Conservation (phyloP, 2,329 filamentous ascomycete species). For the Pseudogymnoascus sp. region DNA sequence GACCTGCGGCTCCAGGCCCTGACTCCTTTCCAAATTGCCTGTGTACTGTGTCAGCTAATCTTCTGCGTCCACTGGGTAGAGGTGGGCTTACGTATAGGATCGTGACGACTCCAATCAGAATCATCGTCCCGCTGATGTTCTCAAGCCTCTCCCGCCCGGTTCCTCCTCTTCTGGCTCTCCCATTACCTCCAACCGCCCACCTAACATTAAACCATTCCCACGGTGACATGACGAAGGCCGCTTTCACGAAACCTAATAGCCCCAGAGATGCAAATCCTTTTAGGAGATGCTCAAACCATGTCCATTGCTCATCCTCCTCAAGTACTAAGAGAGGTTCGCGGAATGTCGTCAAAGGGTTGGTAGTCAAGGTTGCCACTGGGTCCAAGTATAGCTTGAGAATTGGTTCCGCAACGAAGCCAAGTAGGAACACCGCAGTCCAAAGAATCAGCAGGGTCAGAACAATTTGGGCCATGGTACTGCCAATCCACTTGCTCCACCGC, state of each 20-base stretch:
- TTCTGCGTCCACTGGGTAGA: neutral
- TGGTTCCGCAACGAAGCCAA: constrained; percentile 89
- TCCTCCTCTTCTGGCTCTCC: constrained; percentile 42
- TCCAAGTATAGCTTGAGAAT: constrained; percentile 85
- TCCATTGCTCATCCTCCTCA: constrained; percentile 42
- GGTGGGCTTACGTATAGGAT: constrained; percentile 61
- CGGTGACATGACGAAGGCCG: constrained; percentile 61
- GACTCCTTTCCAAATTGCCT: constrained; percentile 77
- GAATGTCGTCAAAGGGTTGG: constrained; percentile 32
- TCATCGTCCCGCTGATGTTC: constrained; percentile 69
- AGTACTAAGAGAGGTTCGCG: constrained; percentile 33
- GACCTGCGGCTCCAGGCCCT: constrained; percentile 61
- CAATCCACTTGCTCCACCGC: constrained; percentile 62
- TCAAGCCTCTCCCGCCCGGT: constrained; percentile 71
- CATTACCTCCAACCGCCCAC: constrained; percentile 44
- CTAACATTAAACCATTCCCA: constrained; percentile 72
- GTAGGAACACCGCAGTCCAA: constrained; percentile 62
- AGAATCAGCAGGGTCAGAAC: constrained; percentile 65
- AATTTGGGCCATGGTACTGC: constrained; percentile 58
- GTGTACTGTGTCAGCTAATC: constrained; percentile 14
- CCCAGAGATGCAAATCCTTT: constrained; percentile 90
- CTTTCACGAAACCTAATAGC: constrained; percentile 72
- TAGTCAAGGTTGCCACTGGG: constrained; percentile 54
- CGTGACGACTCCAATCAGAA: constrained; percentile 70
- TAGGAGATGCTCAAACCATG: constrained; percentile 75